Evolutionary conservation across 768 basidiomycete species (phyloP), one percentile per base, ranked within the genome.

Genomic region (Xerocomellus amylosporus): DNA sequence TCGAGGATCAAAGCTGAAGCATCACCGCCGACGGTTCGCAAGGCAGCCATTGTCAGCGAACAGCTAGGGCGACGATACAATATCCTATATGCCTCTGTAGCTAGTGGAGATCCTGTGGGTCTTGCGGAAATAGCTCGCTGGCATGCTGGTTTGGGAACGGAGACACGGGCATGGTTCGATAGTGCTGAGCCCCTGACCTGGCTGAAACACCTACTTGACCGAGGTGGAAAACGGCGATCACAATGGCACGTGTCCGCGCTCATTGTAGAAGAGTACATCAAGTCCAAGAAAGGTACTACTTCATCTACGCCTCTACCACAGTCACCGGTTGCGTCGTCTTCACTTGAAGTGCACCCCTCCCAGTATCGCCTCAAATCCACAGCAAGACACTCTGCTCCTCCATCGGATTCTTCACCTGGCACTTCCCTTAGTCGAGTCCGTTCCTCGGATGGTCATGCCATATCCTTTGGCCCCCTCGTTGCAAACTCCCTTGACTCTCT

Each of bases 131-230:
- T 83, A 28, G 77, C 75, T 30, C 80, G 78, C 19, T 91, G 89
- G 89, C 81, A 83, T 59, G 66, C 73, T n/a, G 68, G 70, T 30
- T 82, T 82, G 52, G 78, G 80, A 30, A 60, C 69, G 9, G 61
- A 74, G n/a, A 69, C 79, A 9, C 80, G 74, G 54, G 67, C 73
- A n/a, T 74, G 79, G 26, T 64, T 90, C 24, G 86, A 86, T 51
- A 77, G 78, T 49, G 77, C 80, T 0, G 89, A 91, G 63, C 86
- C 88, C 8, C 74, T 87, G 43, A 82, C 83, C 8, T 91, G 88
- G 89, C 71, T 90, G 28, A 86, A 82, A 61, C 86, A 89, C 53
- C 64, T 79, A 58, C 72, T 82, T 45, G 80, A 85, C 44, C 82
- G 75, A 55, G 76, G 66, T 49, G 68, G 68, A 38, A 66, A 61